Base-by-base conservation (phyloP, 2,329 filamentous ascomycete species). In the Aspergillus clavatus region DNA sequence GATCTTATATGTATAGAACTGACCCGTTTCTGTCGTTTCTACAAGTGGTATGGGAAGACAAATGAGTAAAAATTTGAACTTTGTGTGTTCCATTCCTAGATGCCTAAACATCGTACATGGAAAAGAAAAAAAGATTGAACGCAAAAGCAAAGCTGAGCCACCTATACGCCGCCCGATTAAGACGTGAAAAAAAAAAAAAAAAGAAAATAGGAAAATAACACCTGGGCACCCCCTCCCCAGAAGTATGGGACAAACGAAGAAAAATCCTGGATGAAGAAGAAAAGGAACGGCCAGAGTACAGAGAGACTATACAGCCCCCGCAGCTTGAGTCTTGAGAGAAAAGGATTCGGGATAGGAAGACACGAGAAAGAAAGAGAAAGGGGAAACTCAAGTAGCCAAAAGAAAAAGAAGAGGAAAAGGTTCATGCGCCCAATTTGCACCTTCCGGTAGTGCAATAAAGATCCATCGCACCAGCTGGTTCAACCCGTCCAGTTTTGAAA, bases 401-500 rank as follows among this genome's bases (percentile, higher is more conserved):
- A 56, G 54, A 57, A 55, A 24, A 8, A 53, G 50, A 45, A 56
- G 54, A 57, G 55, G 8, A 8, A 24, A 24, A 24, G 4, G 5
- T 50, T 57, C 52, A 51, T 57, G 60, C 58, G 60, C 60, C 59
- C 49, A 51, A 52, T 57, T 55, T 58, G 55, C 61, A 58, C 57
- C 60, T 47, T 55, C 51, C 42, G 48, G 56, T 56, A 55, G 55
- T 48, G 46, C 50, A 52, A 56, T 35, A 52, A 53, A 54, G 54
- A 51, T 57, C 53, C 51, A 50, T 53, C 57, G 55, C 50, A 57
- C 53, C 59, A 57, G 47, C 51, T 54, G 49, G 55, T 59, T 58
- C 49, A 60, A 53, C 55, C 60, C 55, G 53, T 63, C 56, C 60
- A 50, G 54, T 61, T 65, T 66, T 64, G 60, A 51, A 54, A 45